A percentile compares a stretch with the other conserved stretches of the same genome.
These are phyloP conservation scores for Mycena belliarum DNA, from an alignment of 768 basidiomycete species.

Conservation along the genomic window DNA sequence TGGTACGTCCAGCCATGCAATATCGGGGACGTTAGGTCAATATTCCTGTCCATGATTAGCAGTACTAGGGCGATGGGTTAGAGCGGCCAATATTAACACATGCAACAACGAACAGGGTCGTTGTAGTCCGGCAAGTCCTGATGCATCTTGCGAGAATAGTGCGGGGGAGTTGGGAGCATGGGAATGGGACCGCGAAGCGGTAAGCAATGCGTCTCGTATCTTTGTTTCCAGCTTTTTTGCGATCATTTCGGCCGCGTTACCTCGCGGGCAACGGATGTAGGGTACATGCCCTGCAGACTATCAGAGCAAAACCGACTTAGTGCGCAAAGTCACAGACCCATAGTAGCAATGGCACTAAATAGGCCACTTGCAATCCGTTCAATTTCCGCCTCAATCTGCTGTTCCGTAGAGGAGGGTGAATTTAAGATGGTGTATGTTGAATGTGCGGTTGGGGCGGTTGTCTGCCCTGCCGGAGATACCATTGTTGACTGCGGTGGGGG, in stretches of 20 bases:
- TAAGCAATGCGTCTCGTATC: slow-evolving; percentile 82
- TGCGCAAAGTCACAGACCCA: slow-evolving; percentile 52
- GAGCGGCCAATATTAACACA: background rate
- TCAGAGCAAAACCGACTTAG: background rate
- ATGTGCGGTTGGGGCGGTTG: slow-evolving; percentile 38
- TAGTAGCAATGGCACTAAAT: slow-evolving; percentile 87
- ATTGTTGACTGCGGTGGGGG: slow-evolving; percentile 34
- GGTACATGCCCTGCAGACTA: slow-evolving; percentile 75
- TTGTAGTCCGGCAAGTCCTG: slow-evolving; percentile 83
- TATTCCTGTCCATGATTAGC: slow-evolving; percentile 90
- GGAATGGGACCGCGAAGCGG: slow-evolving; percentile 61
- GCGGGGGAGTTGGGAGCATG: slow-evolving; percentile 44
- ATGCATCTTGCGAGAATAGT: slow-evolving; percentile 77
- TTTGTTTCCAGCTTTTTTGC: slow-evolving; percentile 93
- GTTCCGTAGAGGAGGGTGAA: slow-evolving; percentile 86
- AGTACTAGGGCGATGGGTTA: slow-evolving; percentile 59
- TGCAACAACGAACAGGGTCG: slow-evolving; percentile 68
- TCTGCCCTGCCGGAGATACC: slow-evolving; percentile 32
- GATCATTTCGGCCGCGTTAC: slow-evolving; percentile 99
- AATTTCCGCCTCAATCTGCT: slow-evolving; percentile 90
- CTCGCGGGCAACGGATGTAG: slow-evolving; percentile 90
- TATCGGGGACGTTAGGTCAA: slow-evolving; percentile 91
- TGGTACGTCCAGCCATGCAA: slow-evolving; percentile 99
- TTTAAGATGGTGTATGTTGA: slow-evolving; percentile 88
- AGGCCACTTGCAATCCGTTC: slow-evolving; percentile 89